Percentiles rank a stretch among this genome's conserved stretches.
These are phyloP conservation scores for Haplosporangium gracile DNA, from an alignment of 192 early-diverging fungal genomes.

Conservation along the genomic window DNA sequence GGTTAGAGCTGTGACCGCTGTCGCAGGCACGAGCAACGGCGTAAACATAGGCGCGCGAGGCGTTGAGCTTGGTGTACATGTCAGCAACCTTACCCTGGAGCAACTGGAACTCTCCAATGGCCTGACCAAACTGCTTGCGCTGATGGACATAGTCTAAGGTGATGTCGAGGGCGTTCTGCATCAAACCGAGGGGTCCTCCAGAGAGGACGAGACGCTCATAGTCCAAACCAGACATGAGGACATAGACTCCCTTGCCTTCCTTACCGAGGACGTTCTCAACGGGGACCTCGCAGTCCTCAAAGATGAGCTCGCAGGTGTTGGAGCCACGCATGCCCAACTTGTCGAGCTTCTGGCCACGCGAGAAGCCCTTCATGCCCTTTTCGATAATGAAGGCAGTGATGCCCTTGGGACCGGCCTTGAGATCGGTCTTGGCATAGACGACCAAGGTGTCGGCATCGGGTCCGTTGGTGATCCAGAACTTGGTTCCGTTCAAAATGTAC, in stretches of 20 bases:
- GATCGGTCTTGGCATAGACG: constrained; percentile 93
- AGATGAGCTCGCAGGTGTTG: constrained; percentile 95
- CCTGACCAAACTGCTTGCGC: constrained; percentile 88
- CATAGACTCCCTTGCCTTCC: constrained; percentile 92
- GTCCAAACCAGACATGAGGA: constrained; percentile 96
- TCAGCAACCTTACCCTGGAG: constrained; percentile 97
- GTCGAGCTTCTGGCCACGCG: constrained; percentile 88
- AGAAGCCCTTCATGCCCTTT: constrained; percentile 90
- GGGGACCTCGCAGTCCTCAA: constrained; percentile 94
- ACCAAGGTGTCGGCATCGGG: constrained; percentile 92
- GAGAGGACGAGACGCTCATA: constrained; percentile 91
- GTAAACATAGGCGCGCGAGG: constrained; percentile 91
- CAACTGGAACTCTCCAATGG: constrained; percentile 91
- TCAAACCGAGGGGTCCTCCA: constrained; percentile 90
- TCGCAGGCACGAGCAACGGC: constrained; percentile 92
- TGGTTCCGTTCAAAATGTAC: constrained; percentile 91
- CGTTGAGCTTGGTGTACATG: constrained; percentile 97
- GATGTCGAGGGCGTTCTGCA: constrained; percentile 90
- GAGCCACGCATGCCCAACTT: constrained; percentile 97
- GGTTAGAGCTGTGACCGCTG: constrained; percentile 80
- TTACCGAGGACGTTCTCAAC: constrained; percentile 88
- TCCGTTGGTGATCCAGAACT: constrained; percentile 98
- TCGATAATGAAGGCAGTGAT: constrained; percentile 98
- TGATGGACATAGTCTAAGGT: constrained; percentile 88
- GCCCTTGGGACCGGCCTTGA: constrained; percentile 82